Evolutionary conservation across 257 asterid species (phyloP), one percentile per base, ranked within the genome.

Genomic region (Voacanga thouarsii): DNA sequence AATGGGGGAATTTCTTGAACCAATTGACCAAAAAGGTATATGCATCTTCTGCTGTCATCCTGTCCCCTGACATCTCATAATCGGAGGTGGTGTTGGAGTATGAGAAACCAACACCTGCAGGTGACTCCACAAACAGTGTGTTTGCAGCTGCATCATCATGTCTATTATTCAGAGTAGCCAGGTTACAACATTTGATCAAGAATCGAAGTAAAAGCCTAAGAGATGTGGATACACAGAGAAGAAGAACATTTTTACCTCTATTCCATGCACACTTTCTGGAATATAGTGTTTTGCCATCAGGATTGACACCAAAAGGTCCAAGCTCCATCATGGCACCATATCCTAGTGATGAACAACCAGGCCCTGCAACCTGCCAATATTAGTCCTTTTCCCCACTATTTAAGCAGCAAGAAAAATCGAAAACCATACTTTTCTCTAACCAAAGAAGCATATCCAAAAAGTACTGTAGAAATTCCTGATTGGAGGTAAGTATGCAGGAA

Each of bases 291-390:
- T 56, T 79, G 4, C 87, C 87, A 80, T 86, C 87, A 50, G 86
- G 84, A 10, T 83, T 79, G 24, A 86, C 86, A 30, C 87, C 86
- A 66, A 86, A 83, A 74, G 89, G 87, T 15, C 87, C 89, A 63
- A 86, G 76, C 75, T 86, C 89, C 9, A 51, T 47, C 84, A 86
- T 65, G 72, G 87, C 89, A 9, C 89, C 89, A 60, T 72, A 44
- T 6, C 89, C 89, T 21, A 86, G 82, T 64, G 89, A 86, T 41
- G 89, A 86, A 75, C 89, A 86, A 14, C 89, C 89, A 49, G 89
- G 89, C 51, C 89, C 89, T 86, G 85, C 56, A 71, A 24, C 6
- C 12, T 59, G 49, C n/a, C 57, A 15, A 19, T 76, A 39, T 59
- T 60, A 51, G 65, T 24, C 57, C 49, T 30, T 59, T 63, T 63